phyloP scores from a whole-genome alignment of 73 alveolate genomes.

The Durusdinium trenchii region DNA sequence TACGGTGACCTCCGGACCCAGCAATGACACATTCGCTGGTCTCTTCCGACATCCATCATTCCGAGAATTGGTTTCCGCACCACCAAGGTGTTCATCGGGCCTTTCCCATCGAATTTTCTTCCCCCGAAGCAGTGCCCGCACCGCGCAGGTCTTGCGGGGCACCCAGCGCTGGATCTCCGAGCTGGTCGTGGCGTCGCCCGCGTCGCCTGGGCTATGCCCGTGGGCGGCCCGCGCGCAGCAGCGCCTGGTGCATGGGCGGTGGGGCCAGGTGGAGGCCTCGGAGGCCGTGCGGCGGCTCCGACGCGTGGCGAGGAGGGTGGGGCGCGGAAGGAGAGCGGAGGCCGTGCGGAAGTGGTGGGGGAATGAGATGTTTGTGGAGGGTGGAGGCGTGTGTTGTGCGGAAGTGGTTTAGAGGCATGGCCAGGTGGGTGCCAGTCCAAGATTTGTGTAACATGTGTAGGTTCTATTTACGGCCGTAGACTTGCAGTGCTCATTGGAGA shows the following conservation, averaged over 20 bases:
- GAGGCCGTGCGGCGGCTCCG: background rate
- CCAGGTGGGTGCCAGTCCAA: background rate
- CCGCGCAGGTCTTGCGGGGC: slow-evolving; percentile 24
- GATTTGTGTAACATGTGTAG: background rate
- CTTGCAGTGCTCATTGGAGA: no score
- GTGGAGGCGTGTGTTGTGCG: background rate
- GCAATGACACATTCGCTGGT: no score
- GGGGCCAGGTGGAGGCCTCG: background rate
- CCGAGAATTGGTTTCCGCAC: no score
- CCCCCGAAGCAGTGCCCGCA: no score
- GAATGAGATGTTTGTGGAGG: no score
- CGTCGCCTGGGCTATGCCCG: slow-evolving; percentile 67
- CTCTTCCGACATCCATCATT: no score
- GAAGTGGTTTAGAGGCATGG: background rate
- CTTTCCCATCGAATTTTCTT: no score
- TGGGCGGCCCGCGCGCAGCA: slow-evolving; percentile 51
- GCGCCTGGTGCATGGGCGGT: background rate
- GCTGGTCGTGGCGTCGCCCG: slow-evolving; percentile 49
- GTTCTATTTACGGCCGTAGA: no score
- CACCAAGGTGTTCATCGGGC: no score
- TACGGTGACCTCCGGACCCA: no score
- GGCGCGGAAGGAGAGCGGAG: background rate
- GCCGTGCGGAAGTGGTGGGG: background rate
- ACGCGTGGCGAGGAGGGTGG: background rate
- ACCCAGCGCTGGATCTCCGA: slow-evolving; percentile 50